Evolutionary conservation across 305 asterid genomes (phyloP), one percentile per base, ranked within the genome.

Genomic region (Nicotiana rustica): DNA sequence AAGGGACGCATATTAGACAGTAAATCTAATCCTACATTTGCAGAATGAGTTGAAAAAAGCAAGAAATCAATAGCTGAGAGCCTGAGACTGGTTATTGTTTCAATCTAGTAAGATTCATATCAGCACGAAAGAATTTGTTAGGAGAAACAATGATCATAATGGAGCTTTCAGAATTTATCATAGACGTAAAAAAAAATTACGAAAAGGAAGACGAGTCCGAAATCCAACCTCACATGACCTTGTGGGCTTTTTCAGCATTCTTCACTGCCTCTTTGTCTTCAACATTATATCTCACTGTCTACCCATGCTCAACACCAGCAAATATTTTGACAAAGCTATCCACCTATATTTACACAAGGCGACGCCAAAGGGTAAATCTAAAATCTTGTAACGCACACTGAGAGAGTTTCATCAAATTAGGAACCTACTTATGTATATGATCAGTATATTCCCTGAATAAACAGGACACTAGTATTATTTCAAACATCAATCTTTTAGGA

Each of bases 241-340:
- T 80, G 17, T 83, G 85, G 1, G 86, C 81, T 49, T 86, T 85
- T 67, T 83, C 77, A 44, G 86, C 86, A 52, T 60, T 61, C 62
- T 77, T 77, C 31, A 76, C 85, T 41, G 76, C 86, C 61, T 77
- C 10, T 62, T 81, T 81, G 9, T 83, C 83, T 80, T 67, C 79
- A 18, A 13, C 80, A 5, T 81, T 59, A 73, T 86, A 86, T 77
- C 86, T 77, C 57, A 82, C 64, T 0, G 85, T 86, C 84, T 84
- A 86, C 25, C 86, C 88, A 41, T 86, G 88, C 3, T 78, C 56
- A 56, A 81, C 86, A 14, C 79, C 83, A 7, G 88, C 81, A 52
- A 80, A 86, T 41, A 86, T 68, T 49, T 86, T 83, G 71, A 83
- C 83, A 4, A 80, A 38, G 81, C 56, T 62, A 15, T 80, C 83